These are phyloP conservation scores for Myxozyma vanderwaltii DNA, from an alignment of 805 yeast genomes.

Conservation along the genomic window DNA sequence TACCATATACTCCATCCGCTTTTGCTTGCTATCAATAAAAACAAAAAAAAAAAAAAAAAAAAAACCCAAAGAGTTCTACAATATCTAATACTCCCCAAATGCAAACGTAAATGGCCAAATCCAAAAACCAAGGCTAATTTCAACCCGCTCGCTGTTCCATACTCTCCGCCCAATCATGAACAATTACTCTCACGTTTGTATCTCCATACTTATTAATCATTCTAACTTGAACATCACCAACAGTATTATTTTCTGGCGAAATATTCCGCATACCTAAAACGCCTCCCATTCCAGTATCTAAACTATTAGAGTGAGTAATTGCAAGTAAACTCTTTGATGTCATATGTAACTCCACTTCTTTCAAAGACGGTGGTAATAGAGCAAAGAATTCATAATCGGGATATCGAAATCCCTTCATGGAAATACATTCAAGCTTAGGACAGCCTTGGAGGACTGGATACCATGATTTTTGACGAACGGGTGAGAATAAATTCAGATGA, in stretches of 20 bases:
- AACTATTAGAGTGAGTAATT: slow-evolving; percentile 4
- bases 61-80: neutral
- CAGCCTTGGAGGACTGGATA: slow-evolving; percentile 24
- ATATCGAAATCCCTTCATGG: slow-evolving; percentile 28
- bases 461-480: slow-evolving; percentile 31
- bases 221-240: slow-evolving; percentile 1
- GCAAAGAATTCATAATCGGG: slow-evolving; percentile 29
- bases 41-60: neutral
- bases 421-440: slow-evolving; percentile 11
- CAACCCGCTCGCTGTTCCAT: slow-evolving; percentile 1
- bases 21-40: neutral
- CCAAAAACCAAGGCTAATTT: neutral
- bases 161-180: slow-evolving; percentile 9
- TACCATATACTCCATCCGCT: slow-evolving; percentile 7
- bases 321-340: slow-evolving; percentile 16
- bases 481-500: slow-evolving; percentile 22
- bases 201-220: slow-evolving; percentile 19
- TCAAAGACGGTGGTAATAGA: slow-evolving; percentile 14
- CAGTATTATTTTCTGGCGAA: neutral
- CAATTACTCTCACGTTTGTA: slow-evolving; percentile 13
- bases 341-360: slow-evolving; percentile 23
- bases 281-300: slow-evolving; percentile 26
- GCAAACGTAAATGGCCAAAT: neutral
- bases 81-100: neutral
- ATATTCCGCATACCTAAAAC: slow-evolving; percentile 6